Conservation (phyloP, 805 yeast genomes). For the Saturnispora dispora region DNA sequence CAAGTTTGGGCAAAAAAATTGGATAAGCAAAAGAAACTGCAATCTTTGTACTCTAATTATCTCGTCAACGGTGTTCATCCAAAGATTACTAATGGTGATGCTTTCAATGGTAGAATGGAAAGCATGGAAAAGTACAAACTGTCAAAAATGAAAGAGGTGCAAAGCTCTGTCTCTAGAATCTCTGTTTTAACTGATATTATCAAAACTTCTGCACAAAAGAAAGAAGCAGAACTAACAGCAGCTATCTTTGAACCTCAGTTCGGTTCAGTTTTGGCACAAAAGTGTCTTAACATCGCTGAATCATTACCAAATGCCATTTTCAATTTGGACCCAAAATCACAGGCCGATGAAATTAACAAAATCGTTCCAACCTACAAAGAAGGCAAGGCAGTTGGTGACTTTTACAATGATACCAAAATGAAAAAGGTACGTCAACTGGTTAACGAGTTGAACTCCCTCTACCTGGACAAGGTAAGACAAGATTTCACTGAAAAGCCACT, state of each 20-base stretch:
- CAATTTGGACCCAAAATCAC: slow-evolving; percentile 29
- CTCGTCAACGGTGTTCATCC: slow-evolving; percentile 19
- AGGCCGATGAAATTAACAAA: slow-evolving; percentile 42
- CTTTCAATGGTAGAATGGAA: slow-evolving; percentile 20
- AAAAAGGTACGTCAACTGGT: slow-evolving; percentile 27
- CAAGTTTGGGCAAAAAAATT: slow-evolving; percentile 44
- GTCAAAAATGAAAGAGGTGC: slow-evolving; percentile 27
- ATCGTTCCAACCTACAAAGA: slow-evolving; percentile 28
- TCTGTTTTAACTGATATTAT: slow-evolving; percentile 38
- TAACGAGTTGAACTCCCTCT: slow-evolving; percentile 26
- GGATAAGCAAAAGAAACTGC: slow-evolving; percentile 35
- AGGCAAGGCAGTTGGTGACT: slow-evolving; percentile 23
- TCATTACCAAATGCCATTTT: slow-evolving; percentile 19
- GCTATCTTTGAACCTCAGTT: slow-evolving; percentile 30
- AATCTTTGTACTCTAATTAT: slow-evolving; percentile 21
- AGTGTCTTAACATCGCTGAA: slow-evolving; percentile 31
- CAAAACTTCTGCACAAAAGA: slow-evolving; percentile 13
- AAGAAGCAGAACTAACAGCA: slow-evolving; percentile 18
- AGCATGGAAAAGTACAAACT: slow-evolving; percentile 25
- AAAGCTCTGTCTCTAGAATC: slow-evolving; percentile 35
- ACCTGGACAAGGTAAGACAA: slow-evolving; percentile 26
- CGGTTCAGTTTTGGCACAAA: slow-evolving; percentile 24
- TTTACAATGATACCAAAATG: slow-evolving; percentile 23
- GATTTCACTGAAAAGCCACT: slow-evolving; percentile 20
- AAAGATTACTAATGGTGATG: slow-evolving; percentile 10